These are phyloP conservation scores for Sclerotinia nivalis DNA, from an alignment of 2,329 filamentous ascomycete species.

Conservation along the genomic window DNA sequence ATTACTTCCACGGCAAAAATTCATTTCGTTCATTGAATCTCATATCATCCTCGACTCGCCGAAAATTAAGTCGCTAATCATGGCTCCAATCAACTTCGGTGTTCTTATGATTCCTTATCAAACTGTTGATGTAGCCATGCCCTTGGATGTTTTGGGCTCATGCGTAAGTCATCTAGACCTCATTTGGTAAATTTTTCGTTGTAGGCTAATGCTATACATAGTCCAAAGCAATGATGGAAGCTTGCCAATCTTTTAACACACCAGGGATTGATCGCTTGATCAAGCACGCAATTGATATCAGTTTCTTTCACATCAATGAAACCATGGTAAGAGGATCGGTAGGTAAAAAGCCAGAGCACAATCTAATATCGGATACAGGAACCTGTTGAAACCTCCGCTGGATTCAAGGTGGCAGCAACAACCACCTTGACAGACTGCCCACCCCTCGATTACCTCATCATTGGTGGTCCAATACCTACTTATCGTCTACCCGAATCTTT, in stretches of 20 bases:
- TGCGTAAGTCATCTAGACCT: conserved; percentile 22
- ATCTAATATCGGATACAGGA: conserved; percentile 11
- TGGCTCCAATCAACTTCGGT: conserved; percentile 37
- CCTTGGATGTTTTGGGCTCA: conserved; percentile 34
- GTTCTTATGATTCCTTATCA: conserved; percentile 37
- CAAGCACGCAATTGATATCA: conserved; percentile 31
- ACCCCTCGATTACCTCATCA: conserved; percentile 44
- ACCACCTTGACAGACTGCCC: conserved; percentile 41
- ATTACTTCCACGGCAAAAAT: neutral
- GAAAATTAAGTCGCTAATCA: conserved; percentile 6
- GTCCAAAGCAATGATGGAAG: conserved; percentile 7
- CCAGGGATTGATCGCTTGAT: conserved; percentile 21
- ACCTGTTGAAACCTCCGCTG: conserved; percentile 28
- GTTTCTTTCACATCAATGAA: conserved; percentile 35
- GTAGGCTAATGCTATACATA: neutral
- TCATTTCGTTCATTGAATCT: neutral
- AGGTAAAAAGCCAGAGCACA: neutral
- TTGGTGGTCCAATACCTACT: conserved; percentile 41
- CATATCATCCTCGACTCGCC: neutral
- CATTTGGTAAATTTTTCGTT: neutral
- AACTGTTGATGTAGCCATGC: conserved; percentile 34
- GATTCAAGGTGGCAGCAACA: conserved; percentile 28
- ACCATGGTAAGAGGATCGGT: conserved; percentile 24
- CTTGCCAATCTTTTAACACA: neutral
- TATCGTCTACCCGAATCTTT: conserved; percentile 41